Conservation (phyloP, 768 basidiomycete genomes). For the Phanerochaete sordida region DNA sequence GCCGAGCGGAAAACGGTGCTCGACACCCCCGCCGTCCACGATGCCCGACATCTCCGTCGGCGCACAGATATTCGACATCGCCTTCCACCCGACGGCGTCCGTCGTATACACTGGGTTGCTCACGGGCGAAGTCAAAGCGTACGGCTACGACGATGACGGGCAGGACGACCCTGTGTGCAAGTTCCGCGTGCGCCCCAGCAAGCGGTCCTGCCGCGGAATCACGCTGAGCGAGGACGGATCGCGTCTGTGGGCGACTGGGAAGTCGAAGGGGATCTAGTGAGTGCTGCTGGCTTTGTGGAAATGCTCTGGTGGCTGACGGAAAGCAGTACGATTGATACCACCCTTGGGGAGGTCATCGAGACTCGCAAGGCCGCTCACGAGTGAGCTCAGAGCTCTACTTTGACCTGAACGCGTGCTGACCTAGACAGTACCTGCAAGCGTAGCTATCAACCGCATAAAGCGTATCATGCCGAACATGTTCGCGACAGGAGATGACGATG, state of each 20-base stretch:
- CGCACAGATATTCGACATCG: slow-evolving; percentile 85
- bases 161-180: slow-evolving; percentile 51
- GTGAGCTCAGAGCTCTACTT: slow-evolving; percentile 23
- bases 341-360: slow-evolving; percentile 20
- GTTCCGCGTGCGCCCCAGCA: slow-evolving; percentile 72
- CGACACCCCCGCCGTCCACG: not conserved
- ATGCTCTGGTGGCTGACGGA: slow-evolving; percentile 25
- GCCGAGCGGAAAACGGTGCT: not conserved
- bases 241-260: slow-evolving; percentile 75
- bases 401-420: slow-evolving; percentile 6
- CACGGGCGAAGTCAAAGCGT: slow-evolving; percentile 81
- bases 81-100: slow-evolving; percentile 73
- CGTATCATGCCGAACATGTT: slow-evolving; percentile 66
- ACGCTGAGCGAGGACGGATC: slow-evolving; percentile 64
- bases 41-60: slow-evolving; percentile 68
- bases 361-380: slow-evolving; percentile 25
- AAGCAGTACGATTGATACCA: slow-evolving; percentile 20
- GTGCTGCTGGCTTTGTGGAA: slow-evolving; percentile 29
- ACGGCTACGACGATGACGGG: slow-evolving; percentile 58
- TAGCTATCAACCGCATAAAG: slow-evolving; percentile 84
- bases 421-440: slow-evolving; percentile 38
- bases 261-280: slow-evolving; percentile 75
- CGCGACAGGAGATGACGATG: slow-evolving; percentile 91
- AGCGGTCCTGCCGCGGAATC: slow-evolving; percentile 79
- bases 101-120: slow-evolving; percentile 78